Base-by-base conservation (phyloP, 148 eudicot species). In the Cornus suecica region DNA sequence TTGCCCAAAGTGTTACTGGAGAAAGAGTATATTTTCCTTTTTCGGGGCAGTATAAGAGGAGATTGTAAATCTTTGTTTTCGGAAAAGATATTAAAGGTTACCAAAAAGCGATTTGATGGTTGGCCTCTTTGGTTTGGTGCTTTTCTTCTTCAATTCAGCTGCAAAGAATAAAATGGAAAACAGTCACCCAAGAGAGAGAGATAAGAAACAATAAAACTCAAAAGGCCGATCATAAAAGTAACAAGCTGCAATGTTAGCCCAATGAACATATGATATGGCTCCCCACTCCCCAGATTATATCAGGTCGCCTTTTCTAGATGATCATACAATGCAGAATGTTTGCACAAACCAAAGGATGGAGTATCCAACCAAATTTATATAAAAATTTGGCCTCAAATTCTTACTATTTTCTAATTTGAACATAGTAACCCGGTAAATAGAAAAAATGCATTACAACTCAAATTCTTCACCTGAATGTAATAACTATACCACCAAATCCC, bases 81-180 rank as follows among this genome's bases (percentile, higher is more conserved):
- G 42, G 6, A 58, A 48, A 20, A 20, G 25, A 58, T 18, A 2
- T 58, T 22, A 41, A 74, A 74, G 61, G 87, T 42, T 88, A 96
- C 99, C 99, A 69, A 96, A 96, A 72, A 96, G 94, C 60, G 99
- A 79, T 83, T 90, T 96, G 77, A 96, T 87, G 73, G 98, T 83
- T 74, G 97, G 99, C 83, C 92, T 90, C 84, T 95, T 95, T 26
- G 92, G 84, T 73, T 87, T 92, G 83, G 76, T 78, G 77, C 73
- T 89, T 86, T 92, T 95, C 90, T 92, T 95, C 92, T 95, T 92
- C 85, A 95, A 65, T 84, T 92, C 97, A 87, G 97, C 99, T 95
- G 92, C 83, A 86, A 78, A 77, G 27, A 69, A 52, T 60, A 62
- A 69, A 18, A 74, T 22, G 1, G 8, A 58, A 58, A 58, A 7